These are phyloP conservation scores for Astrothelium subdiscretum DNA, from an alignment of 495 filamentous ascomycete genomes.

Conservation along the genomic window DNA sequence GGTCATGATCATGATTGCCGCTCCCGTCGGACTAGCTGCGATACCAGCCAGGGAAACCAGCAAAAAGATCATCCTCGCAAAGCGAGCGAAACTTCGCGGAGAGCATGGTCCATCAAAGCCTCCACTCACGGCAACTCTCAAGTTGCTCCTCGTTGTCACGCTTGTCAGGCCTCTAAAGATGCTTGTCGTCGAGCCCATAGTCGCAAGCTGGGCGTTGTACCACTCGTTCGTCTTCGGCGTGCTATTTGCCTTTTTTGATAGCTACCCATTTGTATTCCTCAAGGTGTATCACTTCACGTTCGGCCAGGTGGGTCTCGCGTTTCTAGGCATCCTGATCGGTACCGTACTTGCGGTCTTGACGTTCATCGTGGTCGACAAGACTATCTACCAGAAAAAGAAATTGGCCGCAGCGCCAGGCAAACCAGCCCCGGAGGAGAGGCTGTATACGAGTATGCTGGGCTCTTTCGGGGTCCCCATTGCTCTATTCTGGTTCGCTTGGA, in stretches of 20 bases:
- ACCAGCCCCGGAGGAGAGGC: background rate
- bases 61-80: background rate
- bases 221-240: background rate
- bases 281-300: background rate
- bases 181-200: background rate
- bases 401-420: background rate
- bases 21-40: background rate
- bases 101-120: constrained; percentile 20
- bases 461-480: constrained; percentile 31
- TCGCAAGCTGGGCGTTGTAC: background rate
- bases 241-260: background rate
- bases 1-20: background rate
- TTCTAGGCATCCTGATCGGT: background rate
- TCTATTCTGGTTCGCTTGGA: constrained; percentile 45
- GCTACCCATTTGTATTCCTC: background rate
- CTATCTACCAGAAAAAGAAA: background rate
- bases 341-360: background rate
- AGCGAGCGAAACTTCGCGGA: constrained; percentile 21
- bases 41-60: background rate
- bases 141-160: background rate
- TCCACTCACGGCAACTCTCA: background rate
- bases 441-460: background rate
- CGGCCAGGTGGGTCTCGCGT: background rate
- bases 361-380: background rate
- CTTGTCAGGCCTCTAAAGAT: background rate